A percentile compares a stretch with the other conserved stretches of the same genome.
Evolutionary conservation across 306 rosid species (phyloP).

Genomic region (Cajanus cajan): DNA sequence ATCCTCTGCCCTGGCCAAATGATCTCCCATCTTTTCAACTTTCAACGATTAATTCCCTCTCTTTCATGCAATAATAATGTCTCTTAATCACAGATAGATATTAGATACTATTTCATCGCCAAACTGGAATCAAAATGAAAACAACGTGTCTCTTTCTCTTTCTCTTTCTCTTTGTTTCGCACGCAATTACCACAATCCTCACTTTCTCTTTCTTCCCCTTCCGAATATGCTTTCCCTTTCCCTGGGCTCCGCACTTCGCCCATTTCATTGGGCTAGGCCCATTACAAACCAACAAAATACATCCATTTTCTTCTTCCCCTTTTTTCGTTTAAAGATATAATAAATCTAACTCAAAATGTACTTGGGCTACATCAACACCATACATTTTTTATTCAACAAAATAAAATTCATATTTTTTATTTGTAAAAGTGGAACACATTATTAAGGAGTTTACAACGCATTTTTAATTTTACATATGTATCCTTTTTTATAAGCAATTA

Average conservation of each 20-base stretch:
- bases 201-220: background rate
- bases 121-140: background rate
- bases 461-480: too few relatives aligned
- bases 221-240: background rate
- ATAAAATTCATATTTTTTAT: too few relatives aligned
- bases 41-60: slow-evolving; percentile 1
- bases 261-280: background rate
- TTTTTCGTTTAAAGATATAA: too few relatives aligned
- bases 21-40: slow-evolving; percentile 66
- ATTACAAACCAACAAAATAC: background rate
- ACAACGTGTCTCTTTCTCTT: background rate
- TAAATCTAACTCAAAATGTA: too few relatives aligned
- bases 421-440: too few relatives aligned
- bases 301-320: too few relatives aligned
- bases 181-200: background rate
- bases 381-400: too few relatives aligned
- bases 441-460: too few relatives aligned
- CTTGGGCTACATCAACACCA: too few relatives aligned
- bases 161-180: background rate
- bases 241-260: background rate
- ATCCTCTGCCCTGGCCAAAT: slow-evolving; percentile 63
- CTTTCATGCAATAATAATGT: background rate
- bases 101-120: slow-evolving; percentile 3
- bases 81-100: too few relatives aligned
- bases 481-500: too few relatives aligned